These are phyloP conservation scores for Entomortierella chlamydospora DNA, from an alignment of 192 early-diverging fungal species.

Conservation along the genomic window DNA sequence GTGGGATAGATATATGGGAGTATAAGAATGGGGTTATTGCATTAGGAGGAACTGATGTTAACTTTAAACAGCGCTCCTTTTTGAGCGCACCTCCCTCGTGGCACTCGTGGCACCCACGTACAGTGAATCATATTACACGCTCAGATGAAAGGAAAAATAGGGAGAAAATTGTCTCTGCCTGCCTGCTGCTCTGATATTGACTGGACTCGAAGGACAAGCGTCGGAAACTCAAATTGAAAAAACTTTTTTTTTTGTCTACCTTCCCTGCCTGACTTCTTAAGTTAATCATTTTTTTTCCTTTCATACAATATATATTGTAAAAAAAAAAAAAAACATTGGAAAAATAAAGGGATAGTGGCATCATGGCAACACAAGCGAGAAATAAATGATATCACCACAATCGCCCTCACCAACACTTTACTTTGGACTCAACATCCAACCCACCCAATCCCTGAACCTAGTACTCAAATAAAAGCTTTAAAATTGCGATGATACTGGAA, in stretches of 20 bases:
- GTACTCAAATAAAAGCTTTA: too few species aligned
- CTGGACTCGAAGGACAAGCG: background rate
- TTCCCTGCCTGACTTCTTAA: too few species aligned
- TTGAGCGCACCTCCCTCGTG: slow-evolving; percentile 22
- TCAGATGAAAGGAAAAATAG: background rate
- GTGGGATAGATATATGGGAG: background rate
- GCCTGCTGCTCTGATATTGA: background rate
- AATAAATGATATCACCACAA: slow-evolving; percentile 3
- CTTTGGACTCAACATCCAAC: too few species aligned
- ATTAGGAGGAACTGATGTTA: background rate
- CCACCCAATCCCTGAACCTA: too few species aligned
- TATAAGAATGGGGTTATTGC: background rate
- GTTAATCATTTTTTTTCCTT: background rate
- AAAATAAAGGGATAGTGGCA: background rate
- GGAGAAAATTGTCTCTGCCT: background rate
- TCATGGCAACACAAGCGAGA: background rate
- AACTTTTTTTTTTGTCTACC: slow-evolving; percentile 5
- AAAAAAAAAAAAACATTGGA: background rate
- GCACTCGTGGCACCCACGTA: slow-evolving; percentile 28
- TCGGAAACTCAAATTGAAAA: slow-evolving; percentile 30
- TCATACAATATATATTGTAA: background rate
- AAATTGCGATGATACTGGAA: too few species aligned
- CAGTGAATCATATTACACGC: background rate
- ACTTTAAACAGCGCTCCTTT: slow-evolving; percentile 5
- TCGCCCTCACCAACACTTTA: too few species aligned